Evolutionary conservation across 768 basidiomycete genomes (phyloP), one percentile per base, ranked within the genome.

Genomic region (Leccinum rimulosum): DNA sequence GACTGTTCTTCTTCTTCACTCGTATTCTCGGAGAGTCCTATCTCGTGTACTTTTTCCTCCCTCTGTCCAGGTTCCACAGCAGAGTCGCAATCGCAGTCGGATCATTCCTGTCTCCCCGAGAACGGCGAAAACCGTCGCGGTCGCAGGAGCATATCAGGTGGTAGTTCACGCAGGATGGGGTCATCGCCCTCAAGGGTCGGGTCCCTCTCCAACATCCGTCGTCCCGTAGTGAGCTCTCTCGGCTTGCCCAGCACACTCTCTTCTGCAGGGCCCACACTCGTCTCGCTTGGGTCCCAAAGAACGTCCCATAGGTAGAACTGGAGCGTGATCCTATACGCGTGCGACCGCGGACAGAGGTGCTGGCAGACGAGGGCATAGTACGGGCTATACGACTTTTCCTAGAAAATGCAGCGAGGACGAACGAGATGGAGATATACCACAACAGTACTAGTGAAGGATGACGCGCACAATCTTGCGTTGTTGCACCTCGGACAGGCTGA

Each of bases 191-290:
- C 73, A 14, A 70, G 60, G 27, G 63, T 77, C 5, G 68, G 78
- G 22, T 80, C 80, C 8, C 64, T 82, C 35, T 69, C 71, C 50
- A 82, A 78, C 64, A 69, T 84, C 17, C 77, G 80, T 28, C 79
- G 81, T 47, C 77, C 80, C 0, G 68, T 80, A 4, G 70, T 76
- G 5, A 77, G 78, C 31, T 75, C 64, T 5, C 59, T 74, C 50
- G 19, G 27, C 50, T 47, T 47, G 7, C 62, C 65, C 52, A 73
- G 64, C 38, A 63, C 67, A 12, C 57, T 65, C 15, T 64, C 62
- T 19, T 68, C 62, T 57, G 30, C 65, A 52, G 58, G 75, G n/a
- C n/a, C 22, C 22, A 22, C 22, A 22, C 22, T 22, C 1, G 22
- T 22, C 22, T 22, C 22, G 22, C 22, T 22, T 22, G 22, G 22